These are phyloP conservation scores for Pouteria campechiana DNA, from an alignment of 179 eudicot species.

Conservation along the genomic window DNA sequence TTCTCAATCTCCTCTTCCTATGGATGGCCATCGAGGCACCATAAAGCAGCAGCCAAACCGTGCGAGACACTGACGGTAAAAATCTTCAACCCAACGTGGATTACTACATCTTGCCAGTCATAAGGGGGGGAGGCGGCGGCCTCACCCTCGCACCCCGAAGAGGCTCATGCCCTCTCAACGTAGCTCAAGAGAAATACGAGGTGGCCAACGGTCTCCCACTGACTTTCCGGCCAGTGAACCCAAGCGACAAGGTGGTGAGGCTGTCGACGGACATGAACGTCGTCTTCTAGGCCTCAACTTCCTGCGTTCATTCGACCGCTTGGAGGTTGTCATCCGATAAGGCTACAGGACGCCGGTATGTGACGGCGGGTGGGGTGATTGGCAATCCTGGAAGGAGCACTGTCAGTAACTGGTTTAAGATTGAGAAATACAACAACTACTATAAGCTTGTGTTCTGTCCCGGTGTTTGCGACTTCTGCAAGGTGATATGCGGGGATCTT, in stretches of 20 bases:
- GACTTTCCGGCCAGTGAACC: slow-evolving; percentile 12
- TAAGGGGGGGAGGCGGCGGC: too few species aligned
- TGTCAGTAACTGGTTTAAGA: slow-evolving; percentile 30
- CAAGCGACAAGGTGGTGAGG: slow-evolving; percentile 12
- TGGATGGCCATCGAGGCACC: too few species aligned
- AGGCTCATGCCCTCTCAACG: slow-evolving; percentile 22
- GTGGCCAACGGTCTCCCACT: slow-evolving; percentile 9
- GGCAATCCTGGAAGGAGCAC: slow-evolving; percentile 28
- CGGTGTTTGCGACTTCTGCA: slow-evolving; percentile 22
- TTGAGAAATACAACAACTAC: slow-evolving; percentile 10
- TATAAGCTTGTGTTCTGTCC: slow-evolving; percentile 32
- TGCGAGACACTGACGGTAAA: too few species aligned
- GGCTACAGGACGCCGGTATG: slow-evolving; percentile 4
- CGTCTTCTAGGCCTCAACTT: slow-evolving; percentile 6
- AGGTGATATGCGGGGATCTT: slow-evolving; percentile 21
- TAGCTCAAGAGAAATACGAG: slow-evolving; percentile 16
- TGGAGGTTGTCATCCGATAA: slow-evolving; percentile 20
- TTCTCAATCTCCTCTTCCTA: too few species aligned
- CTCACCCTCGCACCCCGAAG: too few species aligned
- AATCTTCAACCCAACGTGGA: too few species aligned
- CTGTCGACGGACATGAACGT: slow-evolving; percentile 23
- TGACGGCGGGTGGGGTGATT: slow-evolving; percentile 12
- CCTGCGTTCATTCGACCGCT: slow-evolving; percentile 15
- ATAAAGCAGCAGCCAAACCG: too few species aligned
- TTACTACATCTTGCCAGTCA: too few species aligned